Conservation (phyloP, 257 asterid species). For the Cordia subcordata region DNA sequence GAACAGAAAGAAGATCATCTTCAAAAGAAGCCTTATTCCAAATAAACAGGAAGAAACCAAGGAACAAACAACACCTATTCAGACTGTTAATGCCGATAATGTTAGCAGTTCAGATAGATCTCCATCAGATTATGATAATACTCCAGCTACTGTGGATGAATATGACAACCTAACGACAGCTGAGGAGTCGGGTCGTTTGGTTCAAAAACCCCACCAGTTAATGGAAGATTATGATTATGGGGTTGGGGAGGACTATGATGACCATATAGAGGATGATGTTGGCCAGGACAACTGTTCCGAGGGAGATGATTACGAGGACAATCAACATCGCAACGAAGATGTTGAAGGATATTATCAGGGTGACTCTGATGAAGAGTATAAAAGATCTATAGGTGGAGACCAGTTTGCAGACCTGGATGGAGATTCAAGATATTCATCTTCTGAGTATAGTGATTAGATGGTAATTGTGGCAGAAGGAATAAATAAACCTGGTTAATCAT, state of each 20-base stretch:
- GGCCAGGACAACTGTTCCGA: constrained; percentile 18
- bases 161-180: constrained; percentile 30
- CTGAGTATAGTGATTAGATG: constrained; percentile 57
- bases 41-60: constrained; percentile 31
- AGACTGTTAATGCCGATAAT: constrained; percentile 31
- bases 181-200: constrained; percentile 23
- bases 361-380: constrained; percentile 44
- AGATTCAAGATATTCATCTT: constrained; percentile 45
- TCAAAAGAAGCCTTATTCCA: constrained; percentile 20
- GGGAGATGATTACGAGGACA: constrained; percentile 29
- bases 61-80: constrained; percentile 25
- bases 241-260: constrained; percentile 17
- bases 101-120: constrained; percentile 52
- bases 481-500: background rate
- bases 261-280: constrained; percentile 19
- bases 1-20: constrained; percentile 5
- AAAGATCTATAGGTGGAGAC: constrained; percentile 27
- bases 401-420: constrained; percentile 23
- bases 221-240: constrained; percentile 15
- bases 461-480: background rate
- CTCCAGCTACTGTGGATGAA: constrained; percentile 35
- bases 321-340: constrained; percentile 20
- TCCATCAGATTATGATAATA: constrained; percentile 34
- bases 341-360: constrained; percentile 35
- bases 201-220: constrained; percentile 14